Base-by-base conservation (phyloP, 331 rosid species). In the Erythrophleum ivorense region DNA sequence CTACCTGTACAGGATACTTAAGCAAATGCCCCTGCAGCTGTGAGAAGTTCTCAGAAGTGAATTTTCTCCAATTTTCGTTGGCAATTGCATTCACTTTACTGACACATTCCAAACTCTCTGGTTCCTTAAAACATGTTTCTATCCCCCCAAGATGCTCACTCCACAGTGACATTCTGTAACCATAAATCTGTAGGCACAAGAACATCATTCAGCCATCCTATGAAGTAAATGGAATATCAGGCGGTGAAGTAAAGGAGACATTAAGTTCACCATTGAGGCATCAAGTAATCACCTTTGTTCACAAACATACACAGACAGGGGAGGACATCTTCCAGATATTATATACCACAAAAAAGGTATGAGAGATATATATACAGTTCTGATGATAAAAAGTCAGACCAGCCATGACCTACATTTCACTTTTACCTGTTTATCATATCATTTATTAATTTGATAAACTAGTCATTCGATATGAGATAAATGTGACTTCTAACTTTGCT, bases 91-190 rank as follows among this genome's bases (percentile, higher is more conserved):
- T 94, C 82, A 96, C 95, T 82, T 13, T 83, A 75, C 67, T 86
- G 70, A 94, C 94, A 66, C 98, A 92, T 67, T 93, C 91, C 85
- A 92, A 82, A 69, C 86, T 92, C 85, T 73, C 94, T 5, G 99
- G 91, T 62, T 94, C 94, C 68, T 85, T 54, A 52, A 89, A 94
- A 78, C 84, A 76, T 21, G 81, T 33, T 36, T 88, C 91, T 36
- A 84, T 21, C 85, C 8, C 48, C 29, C 82, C 99, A 43, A 96
- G 92, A 88, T 96, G 99, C 82, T 96, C 98, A 3, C 85, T 81
- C 99, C 98, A 93, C 43, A 96, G 88, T 14, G 99, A 96, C 97
- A 80, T 91, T 88, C 99, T 86, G 82, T 94, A 92, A 57, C 99
- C 99, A 80, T 90, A 96, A 52, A 96, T 83, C 99, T 96, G 90